Base-by-base conservation (phyloP, 306 rosid species). In the Comarum palustre region DNA sequence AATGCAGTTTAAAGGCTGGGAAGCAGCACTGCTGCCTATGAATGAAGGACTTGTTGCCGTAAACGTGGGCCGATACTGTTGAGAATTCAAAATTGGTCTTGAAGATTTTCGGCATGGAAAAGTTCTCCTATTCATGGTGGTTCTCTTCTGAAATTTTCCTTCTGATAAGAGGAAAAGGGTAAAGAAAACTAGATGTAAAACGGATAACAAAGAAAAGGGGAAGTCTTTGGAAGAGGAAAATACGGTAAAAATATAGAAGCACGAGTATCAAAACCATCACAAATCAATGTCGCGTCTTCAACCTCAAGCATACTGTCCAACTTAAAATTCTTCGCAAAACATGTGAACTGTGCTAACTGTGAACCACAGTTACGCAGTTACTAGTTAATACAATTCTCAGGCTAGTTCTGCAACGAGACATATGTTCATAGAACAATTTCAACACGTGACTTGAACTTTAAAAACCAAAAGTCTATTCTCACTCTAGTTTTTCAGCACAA, bases 401-500 rank as follows among this genome's bases (percentile, higher is more conserved):
- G 5, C 31, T 8, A 3, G 15, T 22, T 54, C 31, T 0, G 61
- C 67, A 59, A 69, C 13, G 15, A 66, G 70, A 45, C 48, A 65
- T 58, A 65, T 58, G 20, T 25, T 71, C 29, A 31, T 68, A 32
- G 52, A 58, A 58, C 34, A 42, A 62, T 34, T 73, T 8, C 5
- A 67, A 55, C 55, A 70, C 57, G 8, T 11, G 4, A 20, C n/a
- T n/a, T n/a, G n/a, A n/a, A n/a, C n/a, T n/a, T n/a, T n/a, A n/a
- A n/a, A n/a, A n/a, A n/a, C 19, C 19, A 27, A 5, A 25, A 2
- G 59, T 12, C 63, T 25, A 22, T 57, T 1, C 17, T 8, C 38
- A 1, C 38, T 10, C 38, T 58, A 58, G 9, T 58, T 2, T 15
- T 58, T 58, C 36, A 82, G 84, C 86, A 87, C 90, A 10, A 83